Percentiles rank a stretch among this genome's conserved stretches.
These are phyloP conservation scores for Collybia mongolica DNA, from an alignment of 768 basidiomycete genomes.

Conservation along the genomic window DNA sequence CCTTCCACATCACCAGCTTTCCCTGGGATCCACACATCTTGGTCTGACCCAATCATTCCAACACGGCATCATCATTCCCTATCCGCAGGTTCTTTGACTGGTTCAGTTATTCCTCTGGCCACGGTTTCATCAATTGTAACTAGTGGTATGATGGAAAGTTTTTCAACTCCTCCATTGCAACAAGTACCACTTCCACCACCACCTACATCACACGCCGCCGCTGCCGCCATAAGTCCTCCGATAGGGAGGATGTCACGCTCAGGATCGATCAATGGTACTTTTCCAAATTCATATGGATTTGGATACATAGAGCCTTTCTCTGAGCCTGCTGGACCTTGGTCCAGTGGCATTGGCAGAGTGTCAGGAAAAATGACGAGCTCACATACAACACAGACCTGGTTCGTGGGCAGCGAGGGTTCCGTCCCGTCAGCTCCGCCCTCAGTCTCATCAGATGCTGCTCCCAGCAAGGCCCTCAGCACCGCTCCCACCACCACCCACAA, in stretches of 20 bases:
- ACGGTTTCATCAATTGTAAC: conserved; percentile 14
- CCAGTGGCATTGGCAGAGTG: conserved; percentile 10
- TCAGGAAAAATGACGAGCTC: conserved; percentile 6
- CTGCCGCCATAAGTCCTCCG: conserved; percentile 28
- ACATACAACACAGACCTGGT: conserved; percentile 14
- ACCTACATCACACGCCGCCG: conserved; percentile 10
- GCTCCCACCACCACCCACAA: conserved; percentile 31
- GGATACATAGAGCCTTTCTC: conserved; percentile 28
- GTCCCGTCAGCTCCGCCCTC: conserved; percentile 23
- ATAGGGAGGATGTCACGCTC: conserved; percentile 59
- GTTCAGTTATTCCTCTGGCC: conserved; percentile 14
- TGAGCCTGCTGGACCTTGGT: conserved; percentile 18
- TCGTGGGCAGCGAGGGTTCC: conserved; percentile 15
- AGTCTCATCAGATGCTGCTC: conserved; percentile 23
- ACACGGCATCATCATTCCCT: conserved; percentile 42
- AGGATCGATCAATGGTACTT: conserved; percentile 51
- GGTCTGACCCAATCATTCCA: conserved; percentile 37
- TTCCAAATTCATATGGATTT: conserved; percentile 35
- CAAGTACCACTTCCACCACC: conserved; percentile 17
- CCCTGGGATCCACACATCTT: conserved; percentile 31
- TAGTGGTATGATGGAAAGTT: conserved; percentile 14
- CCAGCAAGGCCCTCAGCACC: conserved; percentile 12
- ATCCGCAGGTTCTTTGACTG: conserved; percentile 34
- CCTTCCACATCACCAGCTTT: conserved; percentile 21
- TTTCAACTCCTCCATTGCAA: conserved; percentile 15